phyloP scores from a whole-genome alignment of 768 basidiomycete species.

The Macrolepiota dolichaula region DNA sequence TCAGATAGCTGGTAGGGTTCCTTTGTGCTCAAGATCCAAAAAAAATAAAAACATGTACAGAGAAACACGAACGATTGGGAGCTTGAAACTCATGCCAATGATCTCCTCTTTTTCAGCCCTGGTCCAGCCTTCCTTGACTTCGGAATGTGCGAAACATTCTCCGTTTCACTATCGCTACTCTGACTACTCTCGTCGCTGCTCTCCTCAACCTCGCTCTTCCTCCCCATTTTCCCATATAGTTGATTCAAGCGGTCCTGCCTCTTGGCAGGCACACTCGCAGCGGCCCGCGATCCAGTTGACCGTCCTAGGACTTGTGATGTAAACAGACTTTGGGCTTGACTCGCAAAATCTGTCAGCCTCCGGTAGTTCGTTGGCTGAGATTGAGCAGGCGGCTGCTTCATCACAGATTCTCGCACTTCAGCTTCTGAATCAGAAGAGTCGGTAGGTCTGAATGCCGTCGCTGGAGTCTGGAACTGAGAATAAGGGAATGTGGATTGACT shows the following conservation, averaged over 20 bases:
- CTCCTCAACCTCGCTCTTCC: constrained; percentile 32
- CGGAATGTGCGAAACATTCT: constrained; percentile 57
- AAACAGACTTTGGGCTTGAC: constrained; percentile 29
- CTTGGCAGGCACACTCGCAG: constrained; percentile 23
- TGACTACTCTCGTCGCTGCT: constrained; percentile 47
- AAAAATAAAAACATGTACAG: not conserved
- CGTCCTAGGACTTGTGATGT: constrained; percentile 17
- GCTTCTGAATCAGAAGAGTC: constrained; percentile 36
- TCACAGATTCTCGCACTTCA: constrained; percentile 31
- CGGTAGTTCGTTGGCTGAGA: constrained; percentile 24
- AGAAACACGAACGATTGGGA: not conserved
- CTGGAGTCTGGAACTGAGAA: constrained; percentile 36
- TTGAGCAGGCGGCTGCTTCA: constrained; percentile 6
- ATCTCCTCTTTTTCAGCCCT: constrained; percentile 1
- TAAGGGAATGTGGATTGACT: constrained; percentile 55
- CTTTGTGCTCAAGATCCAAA: not conserved
- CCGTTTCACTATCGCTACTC: constrained; percentile 32
- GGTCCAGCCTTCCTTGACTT: constrained; percentile 50
- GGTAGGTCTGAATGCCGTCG: constrained; percentile 6
- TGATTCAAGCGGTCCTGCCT: constrained; percentile 27
- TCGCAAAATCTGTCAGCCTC: constrained; percentile 51
- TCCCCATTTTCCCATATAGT: constrained; percentile 33
- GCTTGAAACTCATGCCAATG: not conserved
- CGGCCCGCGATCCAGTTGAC: constrained; percentile 20
- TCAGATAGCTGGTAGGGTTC: not conserved